Conservation (phyloP, 257 asterid species). For the Nicotiana undulata region DNA sequence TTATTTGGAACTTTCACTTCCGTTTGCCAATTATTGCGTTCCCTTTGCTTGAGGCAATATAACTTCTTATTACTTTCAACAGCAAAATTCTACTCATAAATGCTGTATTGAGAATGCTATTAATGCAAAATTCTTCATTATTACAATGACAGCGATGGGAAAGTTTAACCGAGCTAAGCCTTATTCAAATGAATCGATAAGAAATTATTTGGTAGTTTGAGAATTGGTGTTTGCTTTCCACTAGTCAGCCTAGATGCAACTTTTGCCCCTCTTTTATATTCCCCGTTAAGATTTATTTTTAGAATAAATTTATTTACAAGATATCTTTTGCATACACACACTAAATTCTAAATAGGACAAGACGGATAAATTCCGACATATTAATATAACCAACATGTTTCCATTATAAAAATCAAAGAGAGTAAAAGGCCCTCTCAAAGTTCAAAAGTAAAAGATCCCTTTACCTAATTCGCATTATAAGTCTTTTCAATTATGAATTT, state of each 20-base stretch:
- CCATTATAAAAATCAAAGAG: background rate
- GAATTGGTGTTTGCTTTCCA: background rate
- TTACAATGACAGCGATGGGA: no score
- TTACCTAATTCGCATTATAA: background rate
- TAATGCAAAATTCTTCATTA: background rate
- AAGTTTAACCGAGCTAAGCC: no score
- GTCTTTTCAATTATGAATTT: background rate
- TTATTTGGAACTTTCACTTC: background rate
- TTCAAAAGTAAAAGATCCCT: constrained; percentile 9
- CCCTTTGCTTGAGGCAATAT: background rate
- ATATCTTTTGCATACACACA: background rate
- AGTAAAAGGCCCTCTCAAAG: background rate
- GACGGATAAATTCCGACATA: background rate
- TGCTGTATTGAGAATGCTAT: background rate
- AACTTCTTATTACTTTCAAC: background rate
- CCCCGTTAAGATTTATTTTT: background rate
- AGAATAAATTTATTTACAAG: background rate
- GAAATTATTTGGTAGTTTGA: background rate
- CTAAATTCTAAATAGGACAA: background rate
- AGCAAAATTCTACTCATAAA: background rate
- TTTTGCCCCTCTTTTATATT: background rate
- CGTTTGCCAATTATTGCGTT: background rate
- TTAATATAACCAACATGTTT: background rate
- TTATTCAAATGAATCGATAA: no score
- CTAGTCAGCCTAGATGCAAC: background rate